Conservation (phyloP, 305 asterid genomes). For the Fraxinus albicans region DNA sequence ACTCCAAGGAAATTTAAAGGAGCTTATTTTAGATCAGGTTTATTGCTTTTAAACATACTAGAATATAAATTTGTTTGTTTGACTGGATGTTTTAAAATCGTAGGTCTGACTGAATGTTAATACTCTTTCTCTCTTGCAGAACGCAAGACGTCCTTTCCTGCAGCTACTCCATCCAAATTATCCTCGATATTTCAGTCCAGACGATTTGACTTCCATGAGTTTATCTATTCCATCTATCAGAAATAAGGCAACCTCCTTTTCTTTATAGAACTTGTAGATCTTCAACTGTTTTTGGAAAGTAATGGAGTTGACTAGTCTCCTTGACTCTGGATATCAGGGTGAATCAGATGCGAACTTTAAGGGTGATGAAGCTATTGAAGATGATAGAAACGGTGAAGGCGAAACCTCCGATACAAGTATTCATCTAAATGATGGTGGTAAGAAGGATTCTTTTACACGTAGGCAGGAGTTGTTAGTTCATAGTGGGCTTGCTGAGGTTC, state of each 20-base stretch:
- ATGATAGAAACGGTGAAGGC: slow-evolving; percentile 33
- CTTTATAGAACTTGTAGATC: background rate
- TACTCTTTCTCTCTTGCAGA: slow-evolving; percentile 39
- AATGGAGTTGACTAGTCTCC: slow-evolving; percentile 14
- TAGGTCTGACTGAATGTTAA: slow-evolving; percentile 9
- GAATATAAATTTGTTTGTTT: background rate
- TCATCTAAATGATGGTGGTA: slow-evolving; percentile 58
- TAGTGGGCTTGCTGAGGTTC: slow-evolving; percentile 92
- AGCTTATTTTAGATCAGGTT: slow-evolving; percentile 83
- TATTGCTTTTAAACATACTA: background rate
- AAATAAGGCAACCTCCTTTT: slow-evolving; percentile 45
- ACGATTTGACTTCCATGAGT: slow-evolving; percentile 61
- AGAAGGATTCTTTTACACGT: slow-evolving; percentile 79
- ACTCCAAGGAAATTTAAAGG: slow-evolving; percentile 58
- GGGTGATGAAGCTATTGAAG: slow-evolving; percentile 39
- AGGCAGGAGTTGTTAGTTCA: slow-evolving; percentile 79
- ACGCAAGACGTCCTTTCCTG: slow-evolving; percentile 70
- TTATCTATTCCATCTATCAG: slow-evolving; percentile 62
- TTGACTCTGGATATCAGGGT: slow-evolving; percentile 35
- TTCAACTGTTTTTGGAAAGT: slow-evolving; percentile 17
- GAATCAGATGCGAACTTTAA: slow-evolving; percentile 29
- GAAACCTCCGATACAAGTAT: slow-evolving; percentile 31
- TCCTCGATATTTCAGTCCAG: slow-evolving; percentile 69
- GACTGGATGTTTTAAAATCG: background rate
- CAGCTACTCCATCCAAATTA: slow-evolving; percentile 91